Base-by-base conservation (phyloP, 768 basidiomycete species). In the Hebeloma cylindrosporum region DNA sequence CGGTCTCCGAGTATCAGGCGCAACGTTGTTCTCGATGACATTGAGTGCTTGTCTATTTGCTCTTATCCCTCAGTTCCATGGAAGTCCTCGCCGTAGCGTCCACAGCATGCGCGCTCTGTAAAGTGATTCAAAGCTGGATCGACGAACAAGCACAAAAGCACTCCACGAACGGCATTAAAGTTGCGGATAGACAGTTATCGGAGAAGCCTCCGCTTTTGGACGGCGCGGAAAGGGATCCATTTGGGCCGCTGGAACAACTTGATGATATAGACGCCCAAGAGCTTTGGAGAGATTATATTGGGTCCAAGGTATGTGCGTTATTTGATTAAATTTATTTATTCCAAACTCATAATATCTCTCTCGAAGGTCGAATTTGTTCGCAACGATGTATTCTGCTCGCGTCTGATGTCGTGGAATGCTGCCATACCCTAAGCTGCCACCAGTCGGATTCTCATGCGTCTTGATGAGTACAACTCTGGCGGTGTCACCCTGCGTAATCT, bases 251-350 rank as follows among this genome's bases (percentile, higher is more conserved):
- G 10, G 47, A 42, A 28, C 29, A 23, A 16, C 18, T 49, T 2
- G n/a, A 21, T 5, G 42, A 55, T 47, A 8, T 32, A 8, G 53
- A 59, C 8, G 55, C 57, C 11, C 33, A 30, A 5, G 40, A 50
- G 26, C 63, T 64, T 33, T 62, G 63, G 63, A 35, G 43, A 4
- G 47, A 42, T 8, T 54, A 53, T 29, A 40, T 63, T 14, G 60
- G 61, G n/a, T 50, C 48, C 5, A 51, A 61, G 54, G 61, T 57
- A 27, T 34, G 49, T 45, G 2, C 3, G 16, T 18, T 29, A 4
- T 9, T 16, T 36, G 14, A 10, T 23, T 17, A 14, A 6, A 28
- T 25, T 13, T n/a, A n/a, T 14, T 11, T 11, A 10, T 39, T 25
- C 4, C 14, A 35, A 31, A 7, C 23, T 5, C 9, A 21, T 40